Evolutionary conservation across 352 stramenopile species (phyloP), one percentile per base, ranked within the genome.

Genomic region (Globisporangium nodosum): DNA sequence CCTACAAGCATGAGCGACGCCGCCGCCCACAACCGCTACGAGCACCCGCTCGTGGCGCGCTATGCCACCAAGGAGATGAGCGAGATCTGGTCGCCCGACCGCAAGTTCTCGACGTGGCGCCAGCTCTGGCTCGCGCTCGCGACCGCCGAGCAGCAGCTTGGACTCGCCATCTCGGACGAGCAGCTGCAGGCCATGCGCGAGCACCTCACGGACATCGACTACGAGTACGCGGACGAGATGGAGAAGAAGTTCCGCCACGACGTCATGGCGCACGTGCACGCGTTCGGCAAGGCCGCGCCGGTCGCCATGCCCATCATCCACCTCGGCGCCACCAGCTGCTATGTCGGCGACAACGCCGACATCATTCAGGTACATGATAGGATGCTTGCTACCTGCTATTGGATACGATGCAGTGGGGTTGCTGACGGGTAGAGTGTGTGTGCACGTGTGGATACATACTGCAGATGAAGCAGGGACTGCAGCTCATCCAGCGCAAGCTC

Each of bases 61-160:
- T 99, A 99, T 76, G 96, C 96, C 43, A 99, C 96, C 50, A 99
- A 98, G 70, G 97, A 99, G 78, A 99, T 99, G 97, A 99, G 93
- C 66, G 96, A 97, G 68, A 90, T 99, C 56, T 99, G 95, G 90
- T 98, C 93, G 37, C 97, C 97, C 0, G 90, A 97, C 70, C 97
- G 96, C 83, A 99, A 99, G 81, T 99, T 99, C 78, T 98, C 95
- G 49, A 99, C 96, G 39, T 99, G 97, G 97, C 84, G 97, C 65
- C 94, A 98, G 70, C 76, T 99, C 37, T 99, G 97, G 97, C 90
- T 98, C 50, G 96, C 96, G 45, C 82, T 99, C 56, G 97, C 97
- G 20, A 96, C 88, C 24, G 93, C 95, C 33, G 95, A 99, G 77
- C 94, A 99, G 85, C 92, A 99, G 71, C 77, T 99, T 16, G 96